Conservation (phyloP, 805 yeast species). For the Ogataea chonburiensis region DNA sequence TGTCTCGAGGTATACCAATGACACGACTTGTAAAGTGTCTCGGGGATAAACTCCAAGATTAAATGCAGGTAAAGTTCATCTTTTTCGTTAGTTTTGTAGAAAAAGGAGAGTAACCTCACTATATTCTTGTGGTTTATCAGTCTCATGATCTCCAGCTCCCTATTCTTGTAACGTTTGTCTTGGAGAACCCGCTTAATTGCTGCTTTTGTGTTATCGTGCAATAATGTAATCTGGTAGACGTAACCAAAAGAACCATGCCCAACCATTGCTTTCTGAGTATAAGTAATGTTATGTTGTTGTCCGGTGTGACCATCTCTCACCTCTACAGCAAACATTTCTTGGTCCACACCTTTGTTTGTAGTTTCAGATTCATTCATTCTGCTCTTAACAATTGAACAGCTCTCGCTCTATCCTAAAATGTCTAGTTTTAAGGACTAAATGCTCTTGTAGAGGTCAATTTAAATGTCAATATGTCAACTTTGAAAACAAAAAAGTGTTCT, state of each 20-base stretch:
- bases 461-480: conserved; percentile 7
- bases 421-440: conserved; percentile 1
- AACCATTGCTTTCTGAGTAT: conserved; percentile 83
- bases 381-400: background rate
- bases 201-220: conserved; percentile 73
- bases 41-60: conserved; percentile 92
- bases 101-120: conserved; percentile 83
- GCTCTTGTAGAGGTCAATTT: too few species aligned
- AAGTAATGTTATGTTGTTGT: conserved; percentile 58
- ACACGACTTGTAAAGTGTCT: conserved; percentile 86
- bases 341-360: conserved; percentile 13
- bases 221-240: conserved; percentile 83
- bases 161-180: conserved; percentile 88
- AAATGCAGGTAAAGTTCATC: conserved; percentile 85
- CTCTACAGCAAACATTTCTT: conserved; percentile 49
- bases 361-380: conserved; percentile 7
- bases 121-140: conserved; percentile 81
- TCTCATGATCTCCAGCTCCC: conserved; percentile 96
- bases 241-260: conserved; percentile 99
- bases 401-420: too few species aligned
- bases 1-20: conserved; percentile 78
- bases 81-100: conserved; percentile 62
- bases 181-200: conserved; percentile 97
- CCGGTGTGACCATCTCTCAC: conserved; percentile 75
- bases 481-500: conserved; percentile 8